phyloP scores from a whole-genome alignment of 495 filamentous ascomycete genomes.

The Glarea lozoyensis region DNA sequence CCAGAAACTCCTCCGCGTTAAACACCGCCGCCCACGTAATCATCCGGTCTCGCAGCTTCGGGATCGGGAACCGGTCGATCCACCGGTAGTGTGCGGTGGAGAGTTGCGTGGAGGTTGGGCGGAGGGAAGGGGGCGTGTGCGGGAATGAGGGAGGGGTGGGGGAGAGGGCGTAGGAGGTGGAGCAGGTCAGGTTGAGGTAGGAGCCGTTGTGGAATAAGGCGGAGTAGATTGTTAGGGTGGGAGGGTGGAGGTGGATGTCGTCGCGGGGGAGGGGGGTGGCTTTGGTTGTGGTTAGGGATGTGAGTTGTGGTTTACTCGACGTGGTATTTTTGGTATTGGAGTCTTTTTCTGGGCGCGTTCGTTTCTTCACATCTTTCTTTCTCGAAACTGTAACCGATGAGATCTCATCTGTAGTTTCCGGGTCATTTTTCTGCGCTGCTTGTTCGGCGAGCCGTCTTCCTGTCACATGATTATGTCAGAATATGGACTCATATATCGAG shows the following conservation, averaged over 20 bases:
- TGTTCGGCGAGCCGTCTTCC: neutral
- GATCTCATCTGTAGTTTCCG: no score
- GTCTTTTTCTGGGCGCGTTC: no score
- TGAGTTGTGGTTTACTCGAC: no score
- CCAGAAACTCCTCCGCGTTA: neutral
- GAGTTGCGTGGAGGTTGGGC: neutral
- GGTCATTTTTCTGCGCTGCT: neutral
- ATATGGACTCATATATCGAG: neutral
- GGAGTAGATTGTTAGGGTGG: neutral
- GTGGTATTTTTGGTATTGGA: no score
- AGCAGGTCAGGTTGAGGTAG: neutral
- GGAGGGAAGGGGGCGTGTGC: neutral
- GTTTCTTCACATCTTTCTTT: no score
- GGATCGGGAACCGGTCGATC: neutral
- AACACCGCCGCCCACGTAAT: neutral
- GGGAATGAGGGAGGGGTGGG: neutral
- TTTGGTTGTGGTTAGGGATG: neutral
- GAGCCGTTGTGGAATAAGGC: neutral
- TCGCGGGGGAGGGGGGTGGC: neutral
- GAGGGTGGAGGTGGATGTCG: neutral
- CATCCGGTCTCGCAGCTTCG: neutral
- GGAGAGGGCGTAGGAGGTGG: neutral
- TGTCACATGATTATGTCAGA: no score
- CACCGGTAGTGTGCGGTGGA: neutral
- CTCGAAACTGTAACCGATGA: no score